Base-by-base conservation (phyloP, 176 grass and related monocot species). In the Bonia amplexicaulis region DNA sequence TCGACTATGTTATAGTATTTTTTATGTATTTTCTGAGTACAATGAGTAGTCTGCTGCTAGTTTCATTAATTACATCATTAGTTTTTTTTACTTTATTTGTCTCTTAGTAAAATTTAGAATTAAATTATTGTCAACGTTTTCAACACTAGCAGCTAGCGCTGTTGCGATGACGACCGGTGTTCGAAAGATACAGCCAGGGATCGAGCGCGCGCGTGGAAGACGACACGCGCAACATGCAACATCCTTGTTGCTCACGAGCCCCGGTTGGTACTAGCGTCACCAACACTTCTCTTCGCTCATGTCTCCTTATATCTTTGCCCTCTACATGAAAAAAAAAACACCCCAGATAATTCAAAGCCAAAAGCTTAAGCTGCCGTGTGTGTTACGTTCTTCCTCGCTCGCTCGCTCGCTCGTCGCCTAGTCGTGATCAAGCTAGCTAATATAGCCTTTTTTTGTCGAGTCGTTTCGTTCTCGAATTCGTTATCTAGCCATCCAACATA, bases 251-350 rank as follows among this genome's bases (percentile, higher is more conserved):
- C 19, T 87, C 46, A 97, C 81, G 92, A 89, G 82, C 75, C 85
- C 78, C 61, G 66, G 91, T 92, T 90, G 94, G 94, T 94, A 89
- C 49, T 83, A 85, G 74, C 94, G 89, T 97, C 92, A 84, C 33
- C 83, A 57, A 13, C 78, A 93, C 61, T 57, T 79, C 39, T 17
- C 12, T 20, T 7, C 26, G 6, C 52, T 15, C 12, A 6, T 11
- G 13, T 9, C 35, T 35, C 66, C 73, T 82, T 88, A 94, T 87
- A 87, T 87, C 75, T 45, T 86, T 49, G 62, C 69, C 82, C 81
- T 61, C 87, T 80, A 51, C 90, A 64, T 84, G 82, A 80, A 78
- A 48, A 86, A 48, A 86, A 76, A 81, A 37, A 37, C 69, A 77
- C 31, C 22, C 69, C 80, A 12, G 3, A 60, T 86, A 16, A 27